Evolutionary conservation across 805 yeast species (phyloP).

Genomic region (Pichia phayaonensis): DNA sequence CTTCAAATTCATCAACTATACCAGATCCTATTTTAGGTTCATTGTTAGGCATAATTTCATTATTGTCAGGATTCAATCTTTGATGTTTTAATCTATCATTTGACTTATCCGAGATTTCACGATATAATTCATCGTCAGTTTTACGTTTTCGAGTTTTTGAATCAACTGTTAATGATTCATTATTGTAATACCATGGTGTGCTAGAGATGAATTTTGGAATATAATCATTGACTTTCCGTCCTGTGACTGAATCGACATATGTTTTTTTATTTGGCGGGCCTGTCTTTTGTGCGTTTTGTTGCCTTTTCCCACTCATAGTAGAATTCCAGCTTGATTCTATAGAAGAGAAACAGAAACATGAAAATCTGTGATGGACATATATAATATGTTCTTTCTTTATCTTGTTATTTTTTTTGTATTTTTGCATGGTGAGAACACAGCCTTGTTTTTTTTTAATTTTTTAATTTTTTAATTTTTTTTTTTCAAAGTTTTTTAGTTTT

Average conservation of each 20-base stretch:
- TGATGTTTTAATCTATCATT: slow-evolving; percentile 53
- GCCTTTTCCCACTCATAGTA: background rate
- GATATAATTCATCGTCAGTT: slow-evolving; percentile 18
- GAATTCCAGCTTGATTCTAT: background rate
- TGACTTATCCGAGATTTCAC: slow-evolving; percentile 14
- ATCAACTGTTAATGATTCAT: slow-evolving; percentile 19
- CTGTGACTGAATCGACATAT: slow-evolving; percentile 7
- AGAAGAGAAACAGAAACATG: no score
- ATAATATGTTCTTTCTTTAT: background rate
- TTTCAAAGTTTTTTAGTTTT: background rate
- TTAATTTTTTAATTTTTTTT: background rate
- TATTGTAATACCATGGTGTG: slow-evolving; percentile 35
- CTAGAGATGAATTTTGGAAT: slow-evolving; percentile 34
- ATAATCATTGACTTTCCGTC: slow-evolving; percentile 29
- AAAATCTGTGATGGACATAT: no score
- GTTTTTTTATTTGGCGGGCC: slow-evolving; percentile 13
- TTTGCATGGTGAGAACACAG: background rate
- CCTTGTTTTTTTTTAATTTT: background rate
- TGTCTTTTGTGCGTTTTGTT: background rate
- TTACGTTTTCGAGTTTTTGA: slow-evolving; percentile 24
- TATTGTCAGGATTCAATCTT: slow-evolving; percentile 35
- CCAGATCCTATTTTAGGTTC: slow-evolving; percentile 52
- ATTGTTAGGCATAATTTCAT: slow-evolving; percentile 35
- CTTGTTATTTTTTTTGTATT: background rate
- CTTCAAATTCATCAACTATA: slow-evolving; percentile 38